Percentiles rank a stretch among this genome's conserved stretches.
phyloP scores from a whole-genome alignment of 2,329 filamentous ascomycete species.

The Claviceps digitariae region DNA sequence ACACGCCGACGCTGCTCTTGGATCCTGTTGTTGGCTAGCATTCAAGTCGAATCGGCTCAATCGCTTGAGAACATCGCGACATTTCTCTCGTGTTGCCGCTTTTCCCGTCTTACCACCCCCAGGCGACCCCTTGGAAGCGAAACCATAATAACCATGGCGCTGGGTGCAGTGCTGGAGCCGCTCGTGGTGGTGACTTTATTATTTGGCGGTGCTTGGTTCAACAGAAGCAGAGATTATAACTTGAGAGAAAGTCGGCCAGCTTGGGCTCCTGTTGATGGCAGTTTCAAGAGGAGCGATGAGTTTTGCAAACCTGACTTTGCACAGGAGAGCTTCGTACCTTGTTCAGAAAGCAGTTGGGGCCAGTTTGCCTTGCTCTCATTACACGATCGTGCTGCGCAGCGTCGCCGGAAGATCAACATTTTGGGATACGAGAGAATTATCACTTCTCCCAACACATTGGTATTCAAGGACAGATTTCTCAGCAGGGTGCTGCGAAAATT shows the following conservation, averaged over 20 bases:
- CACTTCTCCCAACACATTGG: slow-evolving; percentile 33
- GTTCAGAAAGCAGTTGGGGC: slow-evolving; percentile 11
- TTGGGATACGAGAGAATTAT: slow-evolving; percentile 19
- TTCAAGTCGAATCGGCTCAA: background rate
- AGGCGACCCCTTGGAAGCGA: too few relatives aligned
- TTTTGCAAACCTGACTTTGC: slow-evolving; percentile 12
- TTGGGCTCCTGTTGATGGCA: slow-evolving; percentile 8
- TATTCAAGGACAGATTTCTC: slow-evolving; percentile 45
- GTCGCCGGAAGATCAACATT: slow-evolving; percentile 21
- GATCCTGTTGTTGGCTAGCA: background rate
- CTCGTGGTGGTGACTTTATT: slow-evolving; percentile 28
- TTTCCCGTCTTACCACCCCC: background rate
- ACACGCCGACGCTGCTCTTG: background rate
- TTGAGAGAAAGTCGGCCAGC: slow-evolving; percentile 12
- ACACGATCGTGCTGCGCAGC: slow-evolving; percentile 15
- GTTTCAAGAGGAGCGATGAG: slow-evolving; percentile 20
- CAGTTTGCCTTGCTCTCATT: slow-evolving; percentile 14
- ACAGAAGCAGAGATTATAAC: slow-evolving; percentile 26
- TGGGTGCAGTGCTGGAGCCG: slow-evolving; percentile 28
- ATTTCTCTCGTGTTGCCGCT: background rate
- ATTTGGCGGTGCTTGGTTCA: slow-evolving; percentile 30
- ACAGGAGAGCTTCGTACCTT: slow-evolving; percentile 12
- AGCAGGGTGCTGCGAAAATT: slow-evolving; percentile 52
- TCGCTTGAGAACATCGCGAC: background rate
- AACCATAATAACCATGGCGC: slow-evolving; percentile 19